Percentiles rank a stretch among this genome's conserved stretches.
These are phyloP conservation scores for Tulasnella sp. DNA, from an alignment of 768 basidiomycete species.

Conservation along the genomic window DNA sequence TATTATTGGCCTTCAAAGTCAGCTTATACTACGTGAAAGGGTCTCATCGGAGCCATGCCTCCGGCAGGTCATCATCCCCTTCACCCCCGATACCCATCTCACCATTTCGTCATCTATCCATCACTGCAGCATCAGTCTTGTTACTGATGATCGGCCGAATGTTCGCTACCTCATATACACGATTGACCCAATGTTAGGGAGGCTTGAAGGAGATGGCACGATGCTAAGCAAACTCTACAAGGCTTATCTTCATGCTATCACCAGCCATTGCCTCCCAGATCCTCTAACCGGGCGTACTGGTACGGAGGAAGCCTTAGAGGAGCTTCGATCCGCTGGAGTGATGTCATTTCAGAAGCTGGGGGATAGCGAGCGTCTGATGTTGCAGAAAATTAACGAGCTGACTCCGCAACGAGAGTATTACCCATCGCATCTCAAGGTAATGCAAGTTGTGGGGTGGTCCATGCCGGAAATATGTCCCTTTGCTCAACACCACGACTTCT, in stretches of 20 bases:
- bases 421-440: constrained; percentile 29
- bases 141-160: constrained; percentile 17
- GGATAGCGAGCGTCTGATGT: constrained; percentile 11
- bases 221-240: constrained; percentile 27
- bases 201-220: constrained; percentile 23
- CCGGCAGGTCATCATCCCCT: background rate
- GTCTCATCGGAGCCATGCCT: constrained; percentile 22
- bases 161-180: constrained; percentile 24
- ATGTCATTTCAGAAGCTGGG: constrained; percentile 29
- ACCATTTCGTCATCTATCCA: constrained; percentile 18
- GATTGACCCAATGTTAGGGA: constrained; percentile 25
- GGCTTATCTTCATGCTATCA: constrained; percentile 36
- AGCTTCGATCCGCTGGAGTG: constrained; percentile 29
- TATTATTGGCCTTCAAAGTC: constrained; percentile 33
- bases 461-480: constrained; percentile 12
- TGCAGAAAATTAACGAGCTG: constrained; percentile 12
- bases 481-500: constrained; percentile 28
- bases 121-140: constrained; percentile 18
- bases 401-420: constrained; percentile 32
- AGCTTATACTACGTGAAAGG: constrained; percentile 30
- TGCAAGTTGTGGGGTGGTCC: constrained; percentile 27
- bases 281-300: constrained; percentile 34
- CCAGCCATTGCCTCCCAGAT: constrained; percentile 33
- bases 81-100: constrained; percentile 28
- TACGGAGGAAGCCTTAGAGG: constrained; percentile 32